phyloP scores from a whole-genome alignment of 2,329 filamentous ascomycete genomes.

The Claviceps maximensis region DNA sequence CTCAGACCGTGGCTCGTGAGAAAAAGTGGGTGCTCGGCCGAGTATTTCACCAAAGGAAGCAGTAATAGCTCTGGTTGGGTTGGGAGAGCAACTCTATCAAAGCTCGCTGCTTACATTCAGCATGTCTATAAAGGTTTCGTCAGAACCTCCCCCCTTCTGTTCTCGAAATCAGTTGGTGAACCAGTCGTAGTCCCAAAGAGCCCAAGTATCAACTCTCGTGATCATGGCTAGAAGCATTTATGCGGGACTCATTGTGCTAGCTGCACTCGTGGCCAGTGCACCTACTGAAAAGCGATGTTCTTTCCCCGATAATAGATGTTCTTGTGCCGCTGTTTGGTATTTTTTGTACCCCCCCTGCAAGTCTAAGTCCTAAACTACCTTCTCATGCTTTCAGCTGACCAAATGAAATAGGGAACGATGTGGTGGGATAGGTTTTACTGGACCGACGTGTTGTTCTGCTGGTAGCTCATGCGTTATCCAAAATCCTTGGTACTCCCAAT shows the following conservation, averaged over 20 bases:
- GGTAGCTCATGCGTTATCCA: slow-evolving; percentile 23
- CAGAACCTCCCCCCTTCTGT: not conserved
- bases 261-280: slow-evolving; percentile 22
- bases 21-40: not conserved
- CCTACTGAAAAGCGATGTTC: slow-evolving; percentile 27
- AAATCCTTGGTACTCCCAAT: slow-evolving; percentile 26
- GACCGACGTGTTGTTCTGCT: slow-evolving; percentile 30
- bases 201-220: not conserved
- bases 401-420: slow-evolving; percentile 23
- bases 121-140: not conserved
- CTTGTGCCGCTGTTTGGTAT: slow-evolving; percentile 22
- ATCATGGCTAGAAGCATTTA: not conserved
- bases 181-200: not conserved
- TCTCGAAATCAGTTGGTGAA: not conserved
- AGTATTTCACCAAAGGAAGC: not conserved
- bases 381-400: not conserved
- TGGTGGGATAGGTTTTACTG: slow-evolving; percentile 30
- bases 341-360: slow-evolving; percentile 7
- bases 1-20: not conserved
- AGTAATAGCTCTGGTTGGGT: not conserved
- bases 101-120: not conserved
- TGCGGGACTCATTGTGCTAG: slow-evolving; percentile 4
- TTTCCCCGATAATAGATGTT: slow-evolving; percentile 23
- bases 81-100: not conserved
- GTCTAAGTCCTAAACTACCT: too few relatives aligned